Percentiles rank a stretch among this genome's conserved stretches.
These are phyloP conservation scores for Chamaecyparis obtusa DNA, from an alignment of 75 land plant species.

Conservation along the genomic window DNA sequence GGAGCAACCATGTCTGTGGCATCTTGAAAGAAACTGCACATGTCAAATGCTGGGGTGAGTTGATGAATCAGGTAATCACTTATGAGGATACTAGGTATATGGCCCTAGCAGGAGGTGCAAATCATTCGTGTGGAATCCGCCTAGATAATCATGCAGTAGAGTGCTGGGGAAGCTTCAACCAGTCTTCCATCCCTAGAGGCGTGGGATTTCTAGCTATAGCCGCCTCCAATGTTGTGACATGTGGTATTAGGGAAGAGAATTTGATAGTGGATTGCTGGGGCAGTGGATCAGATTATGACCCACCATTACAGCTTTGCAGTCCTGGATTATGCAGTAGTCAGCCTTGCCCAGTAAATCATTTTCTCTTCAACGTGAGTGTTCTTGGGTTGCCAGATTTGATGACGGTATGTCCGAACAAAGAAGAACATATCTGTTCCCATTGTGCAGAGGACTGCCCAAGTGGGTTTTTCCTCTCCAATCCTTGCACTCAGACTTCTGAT, in stretches of 20 bases:
- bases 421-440: conserved; percentile 51
- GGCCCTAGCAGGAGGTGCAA: conserved; percentile 42
- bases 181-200: conserved; percentile 36
- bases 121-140: conserved; percentile 63
- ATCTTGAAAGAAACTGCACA: conserved; percentile 21
- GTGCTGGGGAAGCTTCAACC: conserved; percentile 68
- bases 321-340: conserved; percentile 53
- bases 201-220: conserved; percentile 55
- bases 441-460: conserved; percentile 51
- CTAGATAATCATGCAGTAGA: conserved; percentile 49
- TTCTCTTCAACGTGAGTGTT: conserved; percentile 51
- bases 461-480: conserved; percentile 44
- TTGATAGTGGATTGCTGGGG: conserved; percentile 70
- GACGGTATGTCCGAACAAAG: conserved; percentile 40
- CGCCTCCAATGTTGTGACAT: conserved; percentile 43
- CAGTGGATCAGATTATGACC: conserved; percentile 29
- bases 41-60: conserved; percentile 56
- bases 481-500: conserved; percentile 40
- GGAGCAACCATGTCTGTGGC: conserved; percentile 48
- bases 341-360: conserved; percentile 36
- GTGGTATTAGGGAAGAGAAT: conserved; percentile 67
- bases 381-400: conserved; percentile 45
- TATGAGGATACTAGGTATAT: conserved; percentile 35
- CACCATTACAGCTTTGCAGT: conserved; percentile 66
- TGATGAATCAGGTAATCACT: conserved; percentile 12